These are phyloP conservation scores for Noccaea caerulescens DNA, from an alignment of 345 rosid genomes.

Conservation along the genomic window DNA sequence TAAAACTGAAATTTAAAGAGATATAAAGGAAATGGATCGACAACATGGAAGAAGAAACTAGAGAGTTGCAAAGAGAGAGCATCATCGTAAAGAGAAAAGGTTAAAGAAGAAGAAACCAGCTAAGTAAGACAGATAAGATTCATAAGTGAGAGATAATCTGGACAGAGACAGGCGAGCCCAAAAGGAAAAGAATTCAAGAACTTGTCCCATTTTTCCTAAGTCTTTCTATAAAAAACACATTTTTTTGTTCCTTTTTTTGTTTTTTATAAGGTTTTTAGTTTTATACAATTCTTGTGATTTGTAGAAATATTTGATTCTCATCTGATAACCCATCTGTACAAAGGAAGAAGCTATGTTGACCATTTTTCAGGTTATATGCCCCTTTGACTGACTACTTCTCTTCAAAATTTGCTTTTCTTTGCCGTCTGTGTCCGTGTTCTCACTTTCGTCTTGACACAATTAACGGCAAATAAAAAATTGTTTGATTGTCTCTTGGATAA, in stretches of 20 bases:
- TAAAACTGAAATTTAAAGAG: not conserved
- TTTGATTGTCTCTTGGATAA: too few species aligned
- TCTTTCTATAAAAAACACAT: not conserved
- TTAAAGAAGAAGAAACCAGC: slow-evolving; percentile 35
- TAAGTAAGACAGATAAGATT: slow-evolving; percentile 31
- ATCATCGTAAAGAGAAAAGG: not conserved
- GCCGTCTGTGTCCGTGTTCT: too few species aligned
- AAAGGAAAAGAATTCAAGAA: slow-evolving; percentile 27
- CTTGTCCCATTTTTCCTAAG: slow-evolving; percentile 4
- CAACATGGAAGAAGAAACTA: too few species aligned
- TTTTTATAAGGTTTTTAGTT: not conserved
- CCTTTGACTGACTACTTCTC: too few species aligned
- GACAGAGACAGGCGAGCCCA: slow-evolving; percentile 25
- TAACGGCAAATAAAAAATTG: too few species aligned
- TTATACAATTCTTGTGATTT: not conserved
- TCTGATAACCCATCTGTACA: too few species aligned
- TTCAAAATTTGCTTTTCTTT: too few species aligned
- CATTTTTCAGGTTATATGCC: too few species aligned
- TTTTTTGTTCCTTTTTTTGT: not conserved
- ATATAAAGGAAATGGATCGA: not conserved
- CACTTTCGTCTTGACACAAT: too few species aligned
- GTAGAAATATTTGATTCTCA: slow-evolving; percentile 9
- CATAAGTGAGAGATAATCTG: not conserved
- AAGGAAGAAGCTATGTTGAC: too few species aligned
- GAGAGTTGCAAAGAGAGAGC: not conserved